Evolutionary conservation across 148 eudicot species (phyloP), one percentile per base, ranked within the genome.

Genomic region (Diospyros kaki): DNA sequence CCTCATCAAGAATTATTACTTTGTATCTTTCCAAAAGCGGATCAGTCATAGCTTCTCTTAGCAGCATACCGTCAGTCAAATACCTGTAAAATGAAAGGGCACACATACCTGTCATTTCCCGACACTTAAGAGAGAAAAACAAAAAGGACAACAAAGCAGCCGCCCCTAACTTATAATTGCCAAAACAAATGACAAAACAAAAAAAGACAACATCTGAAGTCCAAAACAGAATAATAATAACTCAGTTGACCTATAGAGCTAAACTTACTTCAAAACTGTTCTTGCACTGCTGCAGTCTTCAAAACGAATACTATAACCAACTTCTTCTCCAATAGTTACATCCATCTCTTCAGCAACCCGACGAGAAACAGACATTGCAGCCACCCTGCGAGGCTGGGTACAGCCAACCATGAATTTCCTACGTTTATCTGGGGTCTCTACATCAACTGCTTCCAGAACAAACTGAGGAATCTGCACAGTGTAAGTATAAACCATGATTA

Each of bases 331-430:
- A 59, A 95, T 87, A 12, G 89, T 87, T 9, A 95, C 99, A 81
- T 95, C 99, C 98, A 95, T 93, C 79, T 95, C 99, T 78, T 95
- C 98, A 48, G 99, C 86, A 78, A 95, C 98, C 73, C 99, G 87
- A 3, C 98, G 90, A 12, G 98, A 93, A 46, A 95, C 99, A 65
- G 99, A 95, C 98, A 95, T 95, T 58, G 99, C 99, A 61, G 99
- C 99, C 74, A 95, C 99, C 82, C 99, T 89, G 63, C 97, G 91
- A 18, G 99, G 99, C 80, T 95, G 98, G 1, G 99, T 95, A 83
- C 99, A 95, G 9, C 75, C 99, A 74, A 95, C 80, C 89, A 93
- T 81, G 86, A 74, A 92, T 85, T 95, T 95, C 69, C 63, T 74
- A 11, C 85, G 82, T 72, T 81, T 93, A 72, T 93, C 98, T 6